A percentile compares a stretch with the other conserved stretches of the same genome.
Conservation (phyloP, 257 asterid genomes). For the Ophiorrhiza pumila region DNA sequence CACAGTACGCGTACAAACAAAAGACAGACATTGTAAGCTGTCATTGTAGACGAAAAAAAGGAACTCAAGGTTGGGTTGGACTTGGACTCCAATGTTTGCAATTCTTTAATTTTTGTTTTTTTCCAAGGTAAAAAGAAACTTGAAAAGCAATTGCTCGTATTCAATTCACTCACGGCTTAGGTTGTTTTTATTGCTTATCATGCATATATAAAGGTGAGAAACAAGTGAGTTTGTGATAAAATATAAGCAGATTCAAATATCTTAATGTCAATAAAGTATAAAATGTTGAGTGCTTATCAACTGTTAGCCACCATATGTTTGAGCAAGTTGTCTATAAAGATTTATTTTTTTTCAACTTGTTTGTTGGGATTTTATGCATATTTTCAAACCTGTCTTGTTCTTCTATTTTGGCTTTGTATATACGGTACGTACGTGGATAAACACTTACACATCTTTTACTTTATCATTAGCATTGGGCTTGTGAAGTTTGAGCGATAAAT, state of each 20-base stretch:
- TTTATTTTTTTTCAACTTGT: not conserved
- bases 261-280: not conserved
- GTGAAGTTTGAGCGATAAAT: not conserved
- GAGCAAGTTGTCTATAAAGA: not conserved
- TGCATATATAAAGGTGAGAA: not conserved
- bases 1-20: not conserved
- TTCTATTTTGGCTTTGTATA: not conserved
- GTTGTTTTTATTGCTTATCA: constrained; percentile 9
- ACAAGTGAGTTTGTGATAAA: not conserved
- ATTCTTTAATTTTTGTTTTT: too few relatives aligned
- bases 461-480: not conserved
- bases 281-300: constrained; percentile 24
- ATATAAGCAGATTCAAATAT: constrained; percentile 37
- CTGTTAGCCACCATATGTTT: constrained; percentile 29
- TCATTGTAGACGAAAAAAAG: not conserved
- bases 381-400: not conserved
- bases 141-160: constrained; percentile 29
- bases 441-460: not conserved
- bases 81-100: not conserved
- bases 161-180: constrained; percentile 38
- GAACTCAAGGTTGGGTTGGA: not conserved
- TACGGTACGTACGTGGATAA: too few relatives aligned
- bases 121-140: not conserved
- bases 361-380: not conserved
- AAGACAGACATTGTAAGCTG: not conserved